Conservation (phyloP, 345 rosid genomes). For the Aurinia saxatilis region DNA sequence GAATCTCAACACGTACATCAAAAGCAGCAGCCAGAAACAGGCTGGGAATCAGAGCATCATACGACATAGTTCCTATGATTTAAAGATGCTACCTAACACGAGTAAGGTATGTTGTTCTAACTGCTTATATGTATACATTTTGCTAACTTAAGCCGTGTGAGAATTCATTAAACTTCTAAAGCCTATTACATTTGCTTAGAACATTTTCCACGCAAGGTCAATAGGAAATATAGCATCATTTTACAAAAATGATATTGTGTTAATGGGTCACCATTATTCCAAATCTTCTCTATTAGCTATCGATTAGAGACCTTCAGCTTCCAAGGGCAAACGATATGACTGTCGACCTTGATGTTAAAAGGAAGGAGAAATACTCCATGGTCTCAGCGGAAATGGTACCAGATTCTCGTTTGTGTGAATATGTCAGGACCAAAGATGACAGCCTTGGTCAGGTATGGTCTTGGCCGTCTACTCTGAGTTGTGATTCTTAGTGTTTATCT, state of each 20-base stretch:
- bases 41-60: conserved; percentile 13
- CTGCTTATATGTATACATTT: background rate
- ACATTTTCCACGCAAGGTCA: background rate
- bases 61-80: conserved; percentile 20
- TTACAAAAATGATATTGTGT: conserved; percentile 9
- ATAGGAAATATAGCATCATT: background rate
- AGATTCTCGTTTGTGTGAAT: conserved; percentile 25
- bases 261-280: conserved; percentile 22
- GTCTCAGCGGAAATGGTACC: conserved; percentile 7
- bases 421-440: conserved; percentile 17
- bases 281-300: conserved; percentile 20
- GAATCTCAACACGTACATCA: conserved; percentile 37
- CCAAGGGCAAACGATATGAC: conserved; percentile 18
- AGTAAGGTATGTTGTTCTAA: conserved; percentile 32
- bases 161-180: background rate
- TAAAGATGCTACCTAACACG: conserved; percentile 24
- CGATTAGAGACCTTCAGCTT: conserved; percentile 30
- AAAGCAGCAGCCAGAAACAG: conserved; percentile 25
- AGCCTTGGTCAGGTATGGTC: conserved; percentile 31
- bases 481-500: background rate
- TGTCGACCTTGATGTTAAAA: conserved; percentile 28
- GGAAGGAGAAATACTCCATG: conserved; percentile 19
- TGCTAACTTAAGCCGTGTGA: background rate
- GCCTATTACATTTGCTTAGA: background rate
- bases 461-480: background rate